phyloP scores from a whole-genome alignment of 148 eudicot species.

The Rhododendron henanense region DNA sequence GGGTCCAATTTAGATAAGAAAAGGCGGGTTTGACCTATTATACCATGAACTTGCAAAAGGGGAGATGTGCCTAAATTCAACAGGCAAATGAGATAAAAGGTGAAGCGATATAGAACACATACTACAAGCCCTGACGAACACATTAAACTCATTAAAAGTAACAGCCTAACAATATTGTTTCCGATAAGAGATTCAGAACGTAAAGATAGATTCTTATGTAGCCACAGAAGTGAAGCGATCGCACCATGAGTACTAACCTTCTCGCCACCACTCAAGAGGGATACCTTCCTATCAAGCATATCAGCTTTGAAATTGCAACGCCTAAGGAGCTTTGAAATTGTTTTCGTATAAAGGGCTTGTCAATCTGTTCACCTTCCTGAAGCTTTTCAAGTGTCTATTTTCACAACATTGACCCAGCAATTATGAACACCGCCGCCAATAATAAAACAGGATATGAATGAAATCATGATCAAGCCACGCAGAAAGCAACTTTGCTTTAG shows the following conservation, averaged over 20 bases:
- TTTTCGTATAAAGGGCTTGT: slow-evolving; percentile 90
- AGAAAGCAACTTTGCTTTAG: not conserved
- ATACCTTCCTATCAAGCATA: slow-evolving; percentile 92
- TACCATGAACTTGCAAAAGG: too few relatives aligned
- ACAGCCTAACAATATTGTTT: too few relatives aligned
- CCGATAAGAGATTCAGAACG: too few relatives aligned
- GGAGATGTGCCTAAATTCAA: too few relatives aligned
- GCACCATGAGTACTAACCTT: slow-evolving; percentile 39
- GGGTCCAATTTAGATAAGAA: too few relatives aligned
- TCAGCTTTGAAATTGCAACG: slow-evolving; percentile 31
- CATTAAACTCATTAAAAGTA: too few relatives aligned
- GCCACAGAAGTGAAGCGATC: too few relatives aligned
- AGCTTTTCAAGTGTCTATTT: slow-evolving; percentile 85
- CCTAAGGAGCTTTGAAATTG: slow-evolving; percentile 89
- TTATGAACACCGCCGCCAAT: not conserved
- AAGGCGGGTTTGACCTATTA: too few relatives aligned
- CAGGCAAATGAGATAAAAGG: too few relatives aligned
- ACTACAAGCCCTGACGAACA: too few relatives aligned
- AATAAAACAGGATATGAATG: not conserved
- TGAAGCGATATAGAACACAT: too few relatives aligned
- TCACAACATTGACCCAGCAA: not conserved
- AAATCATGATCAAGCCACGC: not conserved
- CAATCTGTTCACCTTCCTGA: slow-evolving; percentile 80
- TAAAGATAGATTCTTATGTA: too few relatives aligned
- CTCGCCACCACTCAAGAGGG: slow-evolving; percentile 91